Percentiles rank a stretch among this genome's conserved stretches.
These are phyloP conservation scores for Blastosporella zonata DNA, from an alignment of 1,284 basidiomycete species.

Conservation along the genomic window DNA sequence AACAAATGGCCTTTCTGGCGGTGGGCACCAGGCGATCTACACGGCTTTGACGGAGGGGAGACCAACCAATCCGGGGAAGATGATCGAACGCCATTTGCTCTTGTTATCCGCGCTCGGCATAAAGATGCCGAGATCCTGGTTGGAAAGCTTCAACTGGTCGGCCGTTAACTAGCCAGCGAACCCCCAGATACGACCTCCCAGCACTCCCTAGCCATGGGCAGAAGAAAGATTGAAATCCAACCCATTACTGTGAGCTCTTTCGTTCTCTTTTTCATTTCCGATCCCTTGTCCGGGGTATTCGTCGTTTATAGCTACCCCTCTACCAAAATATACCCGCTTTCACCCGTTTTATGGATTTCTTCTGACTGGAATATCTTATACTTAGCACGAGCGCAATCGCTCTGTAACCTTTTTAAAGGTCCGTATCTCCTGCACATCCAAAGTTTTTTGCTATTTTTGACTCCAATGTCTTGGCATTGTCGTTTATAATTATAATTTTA, in stretches of 20 bases:
- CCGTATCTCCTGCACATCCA: conserved; percentile 23
- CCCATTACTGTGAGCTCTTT: conserved; percentile 67
- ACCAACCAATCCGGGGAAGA: conserved; percentile 4
- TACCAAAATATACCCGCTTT: conserved; percentile 14
- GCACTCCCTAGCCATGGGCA: conserved; percentile 55
- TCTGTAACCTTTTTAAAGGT: conserved; percentile 89
- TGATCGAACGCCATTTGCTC: conserved; percentile 12
- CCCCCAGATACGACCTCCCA: conserved; percentile 10
- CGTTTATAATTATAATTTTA: conserved; percentile 33
- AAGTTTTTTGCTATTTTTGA: conserved; percentile 46
- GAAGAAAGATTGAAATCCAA: conserved; percentile 88
- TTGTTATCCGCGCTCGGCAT: conserved; percentile 13
- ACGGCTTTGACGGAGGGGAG: conserved; percentile 10
- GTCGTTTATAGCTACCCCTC: neutral
- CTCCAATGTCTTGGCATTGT: conserved; percentile 41
- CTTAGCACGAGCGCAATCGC: conserved; percentile 85
- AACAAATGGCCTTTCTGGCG: conserved; percentile 5
- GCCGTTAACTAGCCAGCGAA: conserved; percentile 15
- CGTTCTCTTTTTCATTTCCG: conserved; percentile 1
- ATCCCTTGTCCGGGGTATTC: neutral
- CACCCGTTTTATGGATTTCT: conserved; percentile 8
- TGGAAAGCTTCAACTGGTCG: conserved; percentile 6
- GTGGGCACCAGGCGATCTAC: conserved; percentile 10
- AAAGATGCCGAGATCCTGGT: conserved; percentile 12
- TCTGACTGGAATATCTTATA: conserved; percentile 26